Evolutionary conservation across 345 rosid species (phyloP), one percentile per base, ranked within the genome.

Genomic region (Camelina neglecta): DNA sequence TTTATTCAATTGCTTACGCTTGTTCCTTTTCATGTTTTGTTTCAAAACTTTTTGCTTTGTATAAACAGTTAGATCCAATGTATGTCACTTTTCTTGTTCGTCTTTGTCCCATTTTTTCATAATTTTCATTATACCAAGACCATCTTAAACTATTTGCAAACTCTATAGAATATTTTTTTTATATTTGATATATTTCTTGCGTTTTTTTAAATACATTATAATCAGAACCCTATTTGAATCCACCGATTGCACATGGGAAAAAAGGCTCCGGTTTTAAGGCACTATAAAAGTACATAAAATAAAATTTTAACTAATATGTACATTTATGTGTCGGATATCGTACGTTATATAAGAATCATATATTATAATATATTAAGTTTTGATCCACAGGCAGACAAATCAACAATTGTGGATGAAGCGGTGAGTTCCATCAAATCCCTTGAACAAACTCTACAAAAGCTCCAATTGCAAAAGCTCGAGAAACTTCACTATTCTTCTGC

Each of bases 341-440:
- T 65, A 65, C 56, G 49, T 69, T 60, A 72, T 60, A 53, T 21
- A 72, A 29, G 12, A 63, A 51, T 9, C 16, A 63, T 72, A 56
- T 21, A 31, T 64, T 50, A 1, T 71, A 47, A 63, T 57, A 20
- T 69, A 44, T 59, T 71, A 39, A 48, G n/a, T 48, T 8, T 15
- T 23, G 16, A 44, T 75, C 12, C 51, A 60, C 82, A 91, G 95
- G 90, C 86, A 45, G 95, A 91, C 79, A 91, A 91, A 67, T 83
- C 93, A 74, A 80, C 87, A 39, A 79, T 85, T 39, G 90, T 91
- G 41, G 88, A 88, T 56, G 97, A 88, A 77, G 93, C 97, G 29
- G 81, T 89, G 29, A 80, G 51, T 21, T 75, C 81, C 79, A 88
- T 88, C 48, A 75, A 72, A 60, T 72, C 67, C 55, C 85, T 85